Base-by-base conservation (phyloP, 2,329 filamentous ascomycete genomes). In the Lasiodiplodia sp. region DNA sequence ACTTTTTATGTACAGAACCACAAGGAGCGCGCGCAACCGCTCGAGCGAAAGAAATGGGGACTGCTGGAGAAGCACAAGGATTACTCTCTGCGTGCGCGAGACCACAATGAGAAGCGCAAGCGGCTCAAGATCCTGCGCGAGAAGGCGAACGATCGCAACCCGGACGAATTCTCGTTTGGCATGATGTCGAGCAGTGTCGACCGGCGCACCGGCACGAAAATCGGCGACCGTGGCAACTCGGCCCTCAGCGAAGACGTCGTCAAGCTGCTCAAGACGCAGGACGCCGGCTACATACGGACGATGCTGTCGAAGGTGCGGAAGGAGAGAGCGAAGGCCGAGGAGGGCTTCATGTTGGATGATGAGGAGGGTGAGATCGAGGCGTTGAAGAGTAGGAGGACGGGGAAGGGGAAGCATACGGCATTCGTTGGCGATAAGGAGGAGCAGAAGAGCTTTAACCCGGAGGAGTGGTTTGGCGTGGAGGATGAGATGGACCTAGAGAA, bases 11-110 rank as follows among this genome's bases (percentile, higher is more conserved):
- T 93, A 81, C 93, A 93, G 77, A 91, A 93, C 73, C 95, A 98
- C 82, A 88, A 91, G 74, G 96, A 98, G 86, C 91, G 96, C 75
- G 92, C 92, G 44, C 96, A 98, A 80, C 92, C 94, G 51, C 81
- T 88, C 71, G 92, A 94, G 78, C 92, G 96, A 66, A 85, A 90
- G 72, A 93, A 93, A 84, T 93, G 94, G 82, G 96, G 96, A 72
- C 87, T 98, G 25, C 89, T 98, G 70, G 96, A 98, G 81, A 98
- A 99, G 83, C 92, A 96, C 86, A 97, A 97, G 84, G 88, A 91
- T 80, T 91, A 91, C 82, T 86, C 86, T 70, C 86, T 90, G 68
- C 87, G 88, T 66, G 88, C 88, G 21, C 83, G 84, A 77, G 88
- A 90, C 79, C 88, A 89, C 82, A 88, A 88, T 73, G 76, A 80